Percentiles rank a stretch among this genome's conserved stretches.
Evolutionary conservation across 1,284 basidiomycete species (phyloP).

Genomic region (Ceratobasidium sp.): DNA sequence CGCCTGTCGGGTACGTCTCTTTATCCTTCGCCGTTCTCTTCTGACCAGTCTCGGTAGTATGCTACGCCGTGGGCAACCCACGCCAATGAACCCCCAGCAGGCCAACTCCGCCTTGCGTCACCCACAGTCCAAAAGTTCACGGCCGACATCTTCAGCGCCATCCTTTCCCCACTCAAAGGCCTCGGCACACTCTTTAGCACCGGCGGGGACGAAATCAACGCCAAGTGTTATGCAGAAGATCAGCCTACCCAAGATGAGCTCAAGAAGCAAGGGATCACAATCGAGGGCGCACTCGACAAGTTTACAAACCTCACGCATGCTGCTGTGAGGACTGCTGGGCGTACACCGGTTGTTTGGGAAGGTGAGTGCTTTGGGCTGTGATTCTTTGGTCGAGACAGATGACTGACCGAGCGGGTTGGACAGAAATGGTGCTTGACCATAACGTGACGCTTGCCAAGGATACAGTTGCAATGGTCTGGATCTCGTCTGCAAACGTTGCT

Average conservation of each 20-base stretch:
- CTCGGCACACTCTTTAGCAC: conserved; percentile 73
- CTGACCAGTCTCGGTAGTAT: conserved; percentile 4
- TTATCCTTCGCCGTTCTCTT: too few species aligned
- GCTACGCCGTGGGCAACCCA: conserved; percentile 27
- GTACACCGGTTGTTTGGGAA: conserved; percentile 76
- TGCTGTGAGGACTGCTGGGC: conserved; percentile 55
- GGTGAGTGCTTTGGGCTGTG: conserved; percentile 51
- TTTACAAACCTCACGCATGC: conserved; percentile 67
- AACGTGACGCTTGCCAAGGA: conserved; percentile 67
- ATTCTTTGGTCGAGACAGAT: conserved; percentile 48
- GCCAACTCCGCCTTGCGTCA: conserved; percentile 76
- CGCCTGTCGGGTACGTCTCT: conserved; percentile 70
- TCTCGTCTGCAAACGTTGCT: conserved; percentile 65
- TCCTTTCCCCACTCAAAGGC: conserved; percentile 54
- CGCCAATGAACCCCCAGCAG: conserved; percentile 72
- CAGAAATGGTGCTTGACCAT: conserved; percentile 74
- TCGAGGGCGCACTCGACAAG: conserved; percentile 67
- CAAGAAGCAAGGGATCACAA: conserved; percentile 57
- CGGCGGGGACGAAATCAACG: conserved; percentile 85
- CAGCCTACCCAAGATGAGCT: conserved; percentile 62
- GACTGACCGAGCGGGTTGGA: not conserved
- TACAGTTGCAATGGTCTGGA: conserved; percentile 81
- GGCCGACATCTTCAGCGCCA: conserved; percentile 54
- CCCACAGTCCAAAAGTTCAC: conserved; percentile 57
- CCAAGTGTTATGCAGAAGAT: conserved; percentile 71